These are phyloP conservation scores for Trichoderma lentiforme DNA, from an alignment of 2,329 filamentous ascomycete species.

Conservation along the genomic window DNA sequence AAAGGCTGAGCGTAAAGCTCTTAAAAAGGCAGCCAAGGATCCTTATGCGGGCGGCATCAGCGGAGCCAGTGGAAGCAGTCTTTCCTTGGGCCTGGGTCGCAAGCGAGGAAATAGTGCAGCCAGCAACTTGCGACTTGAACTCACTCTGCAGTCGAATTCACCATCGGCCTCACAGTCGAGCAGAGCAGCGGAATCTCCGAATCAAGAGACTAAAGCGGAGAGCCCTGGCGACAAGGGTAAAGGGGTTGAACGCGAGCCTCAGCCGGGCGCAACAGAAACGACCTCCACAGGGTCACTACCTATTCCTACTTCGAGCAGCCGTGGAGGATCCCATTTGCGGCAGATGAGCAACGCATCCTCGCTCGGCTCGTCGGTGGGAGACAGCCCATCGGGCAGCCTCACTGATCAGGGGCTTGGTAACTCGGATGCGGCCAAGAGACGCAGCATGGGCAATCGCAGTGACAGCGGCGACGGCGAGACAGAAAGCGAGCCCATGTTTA, in stretches of 20 bases:
- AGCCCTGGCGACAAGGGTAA: slow-evolving; percentile 60
- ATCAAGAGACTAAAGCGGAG: slow-evolving; percentile 32
- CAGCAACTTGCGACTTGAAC: slow-evolving; percentile 58
- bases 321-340: slow-evolving; percentile 68
- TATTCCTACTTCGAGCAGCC: slow-evolving; percentile 49
- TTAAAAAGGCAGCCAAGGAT: slow-evolving; percentile 55
- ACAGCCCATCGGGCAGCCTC: slow-evolving; percentile 59
- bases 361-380: slow-evolving; percentile 70
- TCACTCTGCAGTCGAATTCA: slow-evolving; percentile 46
- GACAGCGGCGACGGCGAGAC: slow-evolving; percentile 51
- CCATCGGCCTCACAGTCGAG: slow-evolving; percentile 34
- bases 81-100: slow-evolving; percentile 59
- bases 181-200: slow-evolving; percentile 25
- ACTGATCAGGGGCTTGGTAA: slow-evolving; percentile 34
- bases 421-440: slow-evolving; percentile 43
- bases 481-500: slow-evolving; percentile 76
- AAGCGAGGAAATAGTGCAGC: slow-evolving; percentile 57
- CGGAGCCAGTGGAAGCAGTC: slow-evolving; percentile 58
- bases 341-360: slow-evolving; percentile 88
- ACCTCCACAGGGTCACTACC: slow-evolving; percentile 40
- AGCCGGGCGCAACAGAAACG: slow-evolving; percentile 26
- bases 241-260: slow-evolving; percentile 55
- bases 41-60: slow-evolving; percentile 36
- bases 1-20: slow-evolving; percentile 77
- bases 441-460: slow-evolving; percentile 47